A percentile compares a stretch with the other conserved stretches of the same genome.
phyloP scores from a whole-genome alignment of 208 protist species.

The Trichomonas tenax region DNA sequence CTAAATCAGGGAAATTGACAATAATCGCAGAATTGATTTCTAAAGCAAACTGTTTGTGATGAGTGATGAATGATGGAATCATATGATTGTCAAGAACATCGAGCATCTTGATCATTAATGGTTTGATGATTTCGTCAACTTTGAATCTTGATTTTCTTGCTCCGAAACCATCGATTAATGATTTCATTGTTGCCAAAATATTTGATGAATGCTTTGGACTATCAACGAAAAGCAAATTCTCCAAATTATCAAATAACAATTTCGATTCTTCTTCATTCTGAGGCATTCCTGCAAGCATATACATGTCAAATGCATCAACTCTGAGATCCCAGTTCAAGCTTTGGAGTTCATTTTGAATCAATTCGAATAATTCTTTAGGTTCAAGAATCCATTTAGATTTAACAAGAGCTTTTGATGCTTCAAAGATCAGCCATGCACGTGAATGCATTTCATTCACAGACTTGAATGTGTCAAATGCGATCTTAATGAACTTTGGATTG shows the following conservation, averaged over 20 bases:
- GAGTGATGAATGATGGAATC: not conserved
- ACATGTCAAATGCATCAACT: not conserved
- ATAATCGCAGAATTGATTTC: not conserved
- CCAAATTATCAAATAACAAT: not conserved
- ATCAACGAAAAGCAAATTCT: not conserved
- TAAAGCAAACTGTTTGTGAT: not conserved
- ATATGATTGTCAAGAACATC: not conserved
- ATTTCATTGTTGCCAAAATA: not conserved
- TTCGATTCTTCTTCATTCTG: not conserved
- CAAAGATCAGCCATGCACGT: not conserved
- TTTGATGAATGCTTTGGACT: not conserved
- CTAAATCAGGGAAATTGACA: not conserved
- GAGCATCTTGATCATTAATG: not conserved
- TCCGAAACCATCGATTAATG: not conserved
- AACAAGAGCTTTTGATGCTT: not conserved
- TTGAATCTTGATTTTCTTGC: not conserved
- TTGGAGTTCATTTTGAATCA: not conserved
- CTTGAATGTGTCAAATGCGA: not conserved
- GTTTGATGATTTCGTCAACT: not conserved
- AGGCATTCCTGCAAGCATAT: not conserved
- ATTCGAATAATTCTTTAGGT: not conserved
- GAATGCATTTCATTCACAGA: not conserved
- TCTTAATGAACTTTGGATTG: not conserved
- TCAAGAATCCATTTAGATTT: not conserved
- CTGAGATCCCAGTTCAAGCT: not conserved